Base-by-base conservation (phyloP, 768 basidiomycete species). In the Mycena haematopus region DNA sequence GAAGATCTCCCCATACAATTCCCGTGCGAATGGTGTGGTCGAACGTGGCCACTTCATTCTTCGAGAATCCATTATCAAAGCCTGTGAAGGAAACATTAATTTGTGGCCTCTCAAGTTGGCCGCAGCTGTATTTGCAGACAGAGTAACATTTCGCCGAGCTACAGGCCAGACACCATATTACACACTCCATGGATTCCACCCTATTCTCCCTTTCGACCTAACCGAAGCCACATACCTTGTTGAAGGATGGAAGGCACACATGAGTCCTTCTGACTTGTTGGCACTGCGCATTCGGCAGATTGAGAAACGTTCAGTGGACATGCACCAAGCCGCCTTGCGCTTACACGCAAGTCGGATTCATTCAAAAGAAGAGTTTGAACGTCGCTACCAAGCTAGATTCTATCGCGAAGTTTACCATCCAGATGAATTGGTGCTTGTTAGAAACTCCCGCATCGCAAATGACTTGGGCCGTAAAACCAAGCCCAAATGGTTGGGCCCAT, bases 181-280 rank as follows among this genome's bases (percentile, higher is more conserved):
- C 52, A 44, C 72, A 21, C 52, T 71, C 0, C 71, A 75, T 61
- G 74, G 74, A 9, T 49, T 70, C 31, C 52, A 75, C 5, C 75
- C 72, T 0, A 47, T 71, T 0, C 63, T 78, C 0, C 76, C 74
- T 2, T 73, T 77, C 42, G 73, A 77, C 24, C 50, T 77, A 1
- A 58, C 64, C 10, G 72, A 76, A 60, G 64, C 70, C 0, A 75
- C 72, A 2, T 77, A 73, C 44, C 42, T 77, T 40, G 58, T 72
- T 2, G 60, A 69, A 19, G 69, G 66, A 4, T 64, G 68, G 51
- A 36, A 58, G 0, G 6, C 19, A 0, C 21, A 50, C 1, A 58
- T 75, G 45, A 31, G 47, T 0, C 54, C 62, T 5, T 21, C 40
- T 2, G 71, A 75, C 0, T 55, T 76, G 0, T 46, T 76, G 0